These are phyloP conservation scores for Fusarium sp. DNA, from an alignment of 2,329 filamentous ascomycete genomes.

Conservation along the genomic window DNA sequence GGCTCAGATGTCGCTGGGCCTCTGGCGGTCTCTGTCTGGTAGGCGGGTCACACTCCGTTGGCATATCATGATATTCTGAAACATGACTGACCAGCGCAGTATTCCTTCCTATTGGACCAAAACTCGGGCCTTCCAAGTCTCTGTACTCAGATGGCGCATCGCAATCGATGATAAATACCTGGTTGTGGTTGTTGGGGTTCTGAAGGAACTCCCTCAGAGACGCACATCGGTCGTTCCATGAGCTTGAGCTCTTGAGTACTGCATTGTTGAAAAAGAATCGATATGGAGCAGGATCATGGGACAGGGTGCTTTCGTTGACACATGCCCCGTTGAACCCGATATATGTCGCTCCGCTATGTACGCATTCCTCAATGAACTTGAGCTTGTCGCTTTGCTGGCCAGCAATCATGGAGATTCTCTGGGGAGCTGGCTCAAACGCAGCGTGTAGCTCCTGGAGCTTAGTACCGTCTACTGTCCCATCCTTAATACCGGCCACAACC, in stretches of 20 bases:
- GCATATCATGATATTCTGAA: not conserved
- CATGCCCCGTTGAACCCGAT: conserved; percentile 33
- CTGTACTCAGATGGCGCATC: conserved; percentile 16
- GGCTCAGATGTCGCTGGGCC: not conserved
- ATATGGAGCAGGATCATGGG: not conserved
- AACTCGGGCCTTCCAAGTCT: not conserved
- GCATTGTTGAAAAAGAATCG: conserved; percentile 17
- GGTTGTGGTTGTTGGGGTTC: not conserved
- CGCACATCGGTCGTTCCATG: conserved; percentile 4
- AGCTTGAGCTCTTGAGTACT: not conserved
- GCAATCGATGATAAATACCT: conserved; percentile 35
- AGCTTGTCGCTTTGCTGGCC: conserved; percentile 32
- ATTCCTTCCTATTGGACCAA: not conserved
- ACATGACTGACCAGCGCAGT: not conserved
- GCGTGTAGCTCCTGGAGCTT: not conserved
- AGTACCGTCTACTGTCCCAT: not conserved
- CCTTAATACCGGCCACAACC: not conserved
- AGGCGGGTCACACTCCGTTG: not conserved
- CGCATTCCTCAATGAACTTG: conserved; percentile 3
- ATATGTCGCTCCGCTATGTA: conserved; percentile 20
- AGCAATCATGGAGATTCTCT: not conserved
- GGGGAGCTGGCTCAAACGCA: rapidly evolving
- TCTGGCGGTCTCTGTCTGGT: not conserved
- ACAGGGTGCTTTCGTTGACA: not conserved
- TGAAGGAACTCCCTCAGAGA: conserved; percentile 16